phyloP scores from a whole-genome alignment of 805 yeast genomes.

The Candida sphagnicola region DNA sequence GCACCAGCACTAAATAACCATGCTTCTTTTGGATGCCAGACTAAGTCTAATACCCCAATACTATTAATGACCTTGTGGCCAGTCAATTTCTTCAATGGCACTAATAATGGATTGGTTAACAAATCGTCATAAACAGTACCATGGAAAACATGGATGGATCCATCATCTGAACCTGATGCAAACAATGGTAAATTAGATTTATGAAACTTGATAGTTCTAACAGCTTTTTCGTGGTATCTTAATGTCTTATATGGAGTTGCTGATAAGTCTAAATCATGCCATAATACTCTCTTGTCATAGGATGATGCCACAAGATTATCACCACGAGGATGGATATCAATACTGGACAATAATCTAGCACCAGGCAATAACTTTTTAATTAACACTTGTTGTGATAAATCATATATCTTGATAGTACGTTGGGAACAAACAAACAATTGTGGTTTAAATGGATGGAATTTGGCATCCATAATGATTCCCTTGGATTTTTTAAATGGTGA shows the following conservation, averaged over 20 bases:
- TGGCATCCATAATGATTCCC: constrained; percentile 94
- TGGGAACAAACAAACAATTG: constrained; percentile 92
- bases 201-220: constrained; percentile 84
- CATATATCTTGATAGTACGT: constrained; percentile 86
- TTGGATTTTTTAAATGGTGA: constrained; percentile 91
- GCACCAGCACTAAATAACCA: constrained; percentile 98
- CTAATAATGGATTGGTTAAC: constrained; percentile 92
- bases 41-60: constrained; percentile 80
- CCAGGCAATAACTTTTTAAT: constrained; percentile 89
- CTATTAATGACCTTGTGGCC: constrained; percentile 82
- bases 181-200: constrained; percentile 81
- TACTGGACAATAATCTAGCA: constrained; percentile 87
- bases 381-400: constrained; percentile 78
- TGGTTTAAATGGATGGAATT: constrained; percentile 95
- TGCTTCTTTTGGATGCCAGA: constrained; percentile 98
- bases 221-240: constrained; percentile 93
- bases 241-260: constrained; percentile 91
- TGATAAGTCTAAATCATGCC: constrained; percentile 94
- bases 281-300: constrained; percentile 88
- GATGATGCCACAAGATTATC: constrained; percentile 91
- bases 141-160: constrained; percentile 89
- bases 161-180: constrained; percentile 95
- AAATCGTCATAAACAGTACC: constrained; percentile 93
- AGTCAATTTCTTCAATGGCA: constrained; percentile 88
- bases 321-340: constrained; percentile 95